Percentiles rank a stretch among this genome's conserved stretches.
Conservation (phyloP, 768 basidiomycete genomes). For the Brasilioporus rufonigricans region DNA sequence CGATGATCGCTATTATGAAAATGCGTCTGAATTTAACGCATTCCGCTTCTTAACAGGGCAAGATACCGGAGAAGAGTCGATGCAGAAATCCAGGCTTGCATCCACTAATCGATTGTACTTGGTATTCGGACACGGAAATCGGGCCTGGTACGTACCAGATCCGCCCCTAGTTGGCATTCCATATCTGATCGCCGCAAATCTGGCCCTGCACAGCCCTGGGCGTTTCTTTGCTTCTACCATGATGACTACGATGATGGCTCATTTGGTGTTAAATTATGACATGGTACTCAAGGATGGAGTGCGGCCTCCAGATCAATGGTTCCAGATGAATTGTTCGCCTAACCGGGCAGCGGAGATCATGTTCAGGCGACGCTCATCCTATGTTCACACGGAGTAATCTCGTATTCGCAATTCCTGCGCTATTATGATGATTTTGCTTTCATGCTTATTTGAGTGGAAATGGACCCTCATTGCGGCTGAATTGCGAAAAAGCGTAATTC, state of each 20-base stretch:
- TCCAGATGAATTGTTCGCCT: conserved; percentile 36
- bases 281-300: conserved; percentile 35
- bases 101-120: conserved; percentile 34
- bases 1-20: conserved; percentile 42
- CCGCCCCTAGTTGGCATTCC: neutral
- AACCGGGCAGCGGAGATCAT: conserved; percentile 35
- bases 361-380: conserved; percentile 32
- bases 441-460: conserved; percentile 10
- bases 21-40: conserved; percentile 41
- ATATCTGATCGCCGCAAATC: conserved; percentile 2
- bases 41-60: conserved; percentile 36
- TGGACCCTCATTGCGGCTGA: neutral
- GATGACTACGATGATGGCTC: conserved; percentile 41
- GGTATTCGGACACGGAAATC: conserved; percentile 34
- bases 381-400: conserved; percentile 7
- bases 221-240: conserved; percentile 41
- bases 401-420: conserved; percentile 6
- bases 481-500: conserved; percentile 4
- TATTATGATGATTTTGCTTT: conserved; percentile 11
- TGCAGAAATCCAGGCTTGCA: conserved; percentile 28
- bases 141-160: conserved; percentile 32
- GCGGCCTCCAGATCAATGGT: conserved; percentile 36
- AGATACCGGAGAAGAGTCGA: conserved; percentile 21
- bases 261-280: conserved; percentile 41
- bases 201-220: conserved; percentile 34